Evolutionary conservation across 805 yeast species (phyloP), one percentile per base, ranked within the genome.

Genomic region (Middelhovenomyces tepae): DNA sequence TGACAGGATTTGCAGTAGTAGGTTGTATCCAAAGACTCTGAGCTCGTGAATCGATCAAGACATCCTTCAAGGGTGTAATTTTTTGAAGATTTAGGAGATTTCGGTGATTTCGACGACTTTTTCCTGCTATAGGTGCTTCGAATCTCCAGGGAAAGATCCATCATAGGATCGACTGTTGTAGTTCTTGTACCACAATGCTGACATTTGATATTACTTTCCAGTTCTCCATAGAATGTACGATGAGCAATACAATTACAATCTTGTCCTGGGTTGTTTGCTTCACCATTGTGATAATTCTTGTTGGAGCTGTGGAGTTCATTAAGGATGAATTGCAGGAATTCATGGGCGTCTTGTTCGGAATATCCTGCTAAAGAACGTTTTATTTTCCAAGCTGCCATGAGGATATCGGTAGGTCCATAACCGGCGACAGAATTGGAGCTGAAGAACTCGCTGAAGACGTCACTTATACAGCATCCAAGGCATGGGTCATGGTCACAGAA

Each of bases 301-400:
- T n/a, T n/a, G 6, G 29, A 16, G 17, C 20, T 22, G 56, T 91
- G 98, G 36, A 91, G 57, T 56, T 86, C 94, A 56, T 89, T 82
- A 23, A 89, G 65, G 18, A 89, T 51, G 53, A 89, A 87, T 53
- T 91, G 96, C 79, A 94, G 79, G 57, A 89, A 91, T 57, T 91
- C 99, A 58, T 91, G 99, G 0, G 98, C 97, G 54, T 91, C 99
- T 57, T 91, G 99, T 57, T 91, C 96, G 22, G 91, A 80, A 45
- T 87, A 87, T 1, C 99, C 99, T 0, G 96, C 94, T 38, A 91
- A 69, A 21, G 85, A 71, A 44, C 81, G 73, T 46, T 84, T 82
- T 25, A 38, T 31, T 47, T 77, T 78, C 89, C 95, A 86, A 1
- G 95, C 78, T 8, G 95, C 83, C n/a, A 73, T 68, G 31, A 91